These are phyloP conservation scores for Chrysoporthe puriensis DNA, from an alignment of 2,329 filamentous ascomycete genomes.

Conservation along the genomic window DNA sequence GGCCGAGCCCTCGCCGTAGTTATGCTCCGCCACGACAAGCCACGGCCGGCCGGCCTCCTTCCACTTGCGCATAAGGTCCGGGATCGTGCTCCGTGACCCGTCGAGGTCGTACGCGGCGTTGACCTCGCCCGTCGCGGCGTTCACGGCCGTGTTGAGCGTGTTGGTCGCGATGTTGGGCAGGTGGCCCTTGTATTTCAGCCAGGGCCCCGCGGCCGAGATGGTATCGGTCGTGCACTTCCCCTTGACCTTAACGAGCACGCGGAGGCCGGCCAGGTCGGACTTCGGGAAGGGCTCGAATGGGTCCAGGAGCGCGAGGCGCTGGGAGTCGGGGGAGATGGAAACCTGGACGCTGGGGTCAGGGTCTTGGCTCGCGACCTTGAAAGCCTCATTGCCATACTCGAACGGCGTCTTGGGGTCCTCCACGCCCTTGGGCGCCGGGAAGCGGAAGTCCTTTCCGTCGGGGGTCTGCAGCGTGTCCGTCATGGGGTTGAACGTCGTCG, in stretches of 20 bases:
- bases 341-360: constrained; percentile 74
- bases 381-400: constrained; percentile 73
- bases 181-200: constrained; percentile 99
- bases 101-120: constrained; percentile 90
- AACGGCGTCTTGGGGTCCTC: constrained; percentile 69
- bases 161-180: constrained; percentile 97
- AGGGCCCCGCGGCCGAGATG: constrained; percentile 94
- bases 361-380: constrained; percentile 72
- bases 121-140: constrained; percentile 88
- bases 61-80: constrained; percentile 85
- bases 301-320: constrained; percentile 86
- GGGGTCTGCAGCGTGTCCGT: constrained; percentile 83
- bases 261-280: constrained; percentile 74
- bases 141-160: constrained; percentile 93
- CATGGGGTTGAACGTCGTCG: constrained; percentile 94
- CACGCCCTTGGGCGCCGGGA: constrained; percentile 75
- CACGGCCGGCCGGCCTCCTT: constrained; percentile 75
- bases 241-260: constrained; percentile 92
- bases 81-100: constrained; percentile 76
- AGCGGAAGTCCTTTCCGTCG: constrained; percentile 81
- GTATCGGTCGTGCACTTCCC: constrained; percentile 99
- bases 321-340: constrained; percentile 82
- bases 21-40: constrained; percentile 96
- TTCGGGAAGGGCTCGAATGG: constrained; percentile 85
- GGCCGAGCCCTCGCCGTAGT: constrained; percentile 87